phyloP scores from a whole-genome alignment of 2,329 filamentous ascomycete species.

The Onygenales sp. region DNA sequence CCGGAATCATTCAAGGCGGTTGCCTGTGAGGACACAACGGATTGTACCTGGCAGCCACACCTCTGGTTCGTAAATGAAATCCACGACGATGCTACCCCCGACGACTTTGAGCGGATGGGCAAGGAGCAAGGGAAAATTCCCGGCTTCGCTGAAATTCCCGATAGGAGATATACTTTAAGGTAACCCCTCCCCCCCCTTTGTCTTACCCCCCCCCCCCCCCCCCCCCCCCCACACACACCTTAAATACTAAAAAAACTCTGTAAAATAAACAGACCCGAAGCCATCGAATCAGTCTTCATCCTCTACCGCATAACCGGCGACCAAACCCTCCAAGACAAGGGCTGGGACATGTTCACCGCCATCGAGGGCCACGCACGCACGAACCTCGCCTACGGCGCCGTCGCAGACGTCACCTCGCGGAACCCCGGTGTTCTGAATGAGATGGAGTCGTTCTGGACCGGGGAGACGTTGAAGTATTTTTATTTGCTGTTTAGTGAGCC shows the following conservation, averaged over 20 bases:
- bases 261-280: constrained; percentile 52
- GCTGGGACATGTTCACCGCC: constrained; percentile 75
- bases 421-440: constrained; percentile 34
- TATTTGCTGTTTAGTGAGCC: constrained; percentile 70
- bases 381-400: constrained; percentile 54
- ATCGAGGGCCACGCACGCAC: constrained; percentile 59
- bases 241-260: not conserved
- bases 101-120: constrained; percentile 4
- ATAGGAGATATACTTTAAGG: constrained; percentile 10
- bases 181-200: constrained; percentile 2
- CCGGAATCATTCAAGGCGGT: constrained; percentile 39
- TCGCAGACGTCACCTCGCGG: constrained; percentile 13
- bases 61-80: constrained; percentile 6
- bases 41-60: constrained; percentile 9
- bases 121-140: constrained; percentile 8
- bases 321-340: constrained; percentile 62
- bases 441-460: constrained; percentile 87
- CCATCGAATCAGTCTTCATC: constrained; percentile 81
- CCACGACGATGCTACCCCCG: constrained; percentile 2
- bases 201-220: not conserved
- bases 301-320: constrained; percentile 86
- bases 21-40: constrained; percentile 23
- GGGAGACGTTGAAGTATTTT: constrained; percentile 88
- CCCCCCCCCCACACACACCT: too few relatives aligned
- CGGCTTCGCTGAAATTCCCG: constrained; percentile 6